Evolutionary conservation across 257 asterid species (phyloP).

Genomic region (Dorcoceras hygrometricum): DNA sequence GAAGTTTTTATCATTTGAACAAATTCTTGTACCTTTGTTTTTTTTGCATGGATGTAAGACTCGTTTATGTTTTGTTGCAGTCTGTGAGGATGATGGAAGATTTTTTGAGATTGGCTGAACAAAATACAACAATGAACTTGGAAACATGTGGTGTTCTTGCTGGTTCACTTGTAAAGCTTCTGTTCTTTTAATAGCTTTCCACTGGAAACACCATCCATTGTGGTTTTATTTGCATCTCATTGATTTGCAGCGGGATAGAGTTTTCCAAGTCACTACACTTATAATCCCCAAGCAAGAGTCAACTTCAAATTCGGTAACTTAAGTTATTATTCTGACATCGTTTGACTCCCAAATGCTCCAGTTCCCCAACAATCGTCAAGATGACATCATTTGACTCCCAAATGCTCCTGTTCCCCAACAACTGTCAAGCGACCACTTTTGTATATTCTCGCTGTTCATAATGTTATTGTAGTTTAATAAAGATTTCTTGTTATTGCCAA

Average conservation of each 20-base stretch:
- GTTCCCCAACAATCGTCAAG: neutral
- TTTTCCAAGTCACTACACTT: conserved; percentile 47
- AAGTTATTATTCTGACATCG: neutral
- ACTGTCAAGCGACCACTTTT: neutral
- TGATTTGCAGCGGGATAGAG: conserved; percentile 48
- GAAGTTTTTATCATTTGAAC: neutral
- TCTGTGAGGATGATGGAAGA: conserved; percentile 59
- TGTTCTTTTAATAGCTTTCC: neutral
- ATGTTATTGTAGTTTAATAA: neutral
- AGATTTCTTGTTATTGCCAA: neutral
- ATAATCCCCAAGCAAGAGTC: conserved; percentile 63
- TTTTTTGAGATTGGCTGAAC: conserved; percentile 50
- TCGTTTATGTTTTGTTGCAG: conserved; percentile 30
- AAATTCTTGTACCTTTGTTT: neutral
- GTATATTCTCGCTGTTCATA: neutral
- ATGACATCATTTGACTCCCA: neutral
- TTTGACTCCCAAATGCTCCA: neutral
- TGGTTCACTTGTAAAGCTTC: conserved; percentile 48
- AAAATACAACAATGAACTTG: conserved; percentile 44
- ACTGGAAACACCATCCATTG: conserved; percentile 8
- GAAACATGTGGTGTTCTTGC: conserved; percentile 65
- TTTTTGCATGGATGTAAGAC: neutral
- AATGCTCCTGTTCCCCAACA: neutral
- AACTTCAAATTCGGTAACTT: conserved; percentile 52
- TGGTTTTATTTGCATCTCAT: conserved; percentile 21